Evolutionary conservation across 2,329 filamentous ascomycete genomes (phyloP).

Genomic region (Fusarium heterosporum): DNA sequence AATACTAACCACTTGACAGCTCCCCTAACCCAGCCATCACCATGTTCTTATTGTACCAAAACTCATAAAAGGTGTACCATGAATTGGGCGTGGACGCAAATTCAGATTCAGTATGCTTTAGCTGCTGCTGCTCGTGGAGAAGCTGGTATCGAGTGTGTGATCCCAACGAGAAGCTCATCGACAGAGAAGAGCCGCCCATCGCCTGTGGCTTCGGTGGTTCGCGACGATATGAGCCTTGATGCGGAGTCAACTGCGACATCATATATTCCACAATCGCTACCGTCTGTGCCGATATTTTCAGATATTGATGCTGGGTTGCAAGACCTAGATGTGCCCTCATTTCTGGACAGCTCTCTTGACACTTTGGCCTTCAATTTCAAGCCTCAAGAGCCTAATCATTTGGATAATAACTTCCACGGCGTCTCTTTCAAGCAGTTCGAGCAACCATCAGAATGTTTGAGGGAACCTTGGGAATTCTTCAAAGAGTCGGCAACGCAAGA

Average conservation of each 20-base stretch:
- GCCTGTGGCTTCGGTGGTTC: not conserved
- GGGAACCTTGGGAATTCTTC: constrained; percentile 6
- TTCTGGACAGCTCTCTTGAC: not conserved
- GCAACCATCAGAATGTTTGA: not conserved
- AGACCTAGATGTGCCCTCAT: not conserved
- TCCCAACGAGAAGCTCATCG: constrained; percentile 1
- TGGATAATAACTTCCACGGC: constrained; percentile 3
- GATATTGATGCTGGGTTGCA: not conserved
- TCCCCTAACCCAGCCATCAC: constrained; percentile 5
- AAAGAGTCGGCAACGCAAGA: not conserved
- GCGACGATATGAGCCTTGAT: constrained; percentile 3
- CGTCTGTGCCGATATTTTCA: not conserved
- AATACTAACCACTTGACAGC: not conserved
- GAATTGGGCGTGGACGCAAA: constrained; percentile 43
- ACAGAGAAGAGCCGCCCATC: not conserved
- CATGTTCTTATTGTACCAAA: constrained; percentile 49
- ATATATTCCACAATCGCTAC: constrained; percentile 6
- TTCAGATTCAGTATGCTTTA: constrained; percentile 16
- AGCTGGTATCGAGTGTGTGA: constrained; percentile 12
- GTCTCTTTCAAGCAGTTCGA: not conserved
- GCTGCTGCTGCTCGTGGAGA: constrained; percentile 18
- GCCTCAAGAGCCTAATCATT: not conserved
- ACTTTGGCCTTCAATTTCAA: constrained; percentile 3
- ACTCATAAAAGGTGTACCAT: constrained; percentile 49
- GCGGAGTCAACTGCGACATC: constrained; percentile 4